Evolutionary conservation across 495 filamentous ascomycete species (phyloP).

Genomic region (Pseudomonodictys pantanalensis): DNA sequence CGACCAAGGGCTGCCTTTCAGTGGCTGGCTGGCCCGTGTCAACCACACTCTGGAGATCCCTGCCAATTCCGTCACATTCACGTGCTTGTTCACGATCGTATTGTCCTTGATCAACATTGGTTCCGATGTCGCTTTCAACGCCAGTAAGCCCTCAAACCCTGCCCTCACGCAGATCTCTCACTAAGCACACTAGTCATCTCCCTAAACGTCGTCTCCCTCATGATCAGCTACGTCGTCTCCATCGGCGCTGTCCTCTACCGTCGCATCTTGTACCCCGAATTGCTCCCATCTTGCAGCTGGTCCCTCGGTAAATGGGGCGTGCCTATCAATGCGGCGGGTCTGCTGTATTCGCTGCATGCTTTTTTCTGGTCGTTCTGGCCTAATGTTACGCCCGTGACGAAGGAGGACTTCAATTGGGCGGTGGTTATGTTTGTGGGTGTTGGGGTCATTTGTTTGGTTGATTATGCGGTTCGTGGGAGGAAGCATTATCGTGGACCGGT

Average conservation of each 20-base stretch:
- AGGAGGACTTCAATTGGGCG: constrained; percentile 35
- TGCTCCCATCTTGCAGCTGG: constrained; percentile 31
- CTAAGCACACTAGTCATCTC: constrained; percentile 44
- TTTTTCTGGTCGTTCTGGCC: constrained; percentile 44
- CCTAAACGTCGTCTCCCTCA: constrained; percentile 32
- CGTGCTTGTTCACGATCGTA: constrained; percentile 50
- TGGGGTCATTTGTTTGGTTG: constrained; percentile 12
- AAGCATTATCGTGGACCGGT: constrained; percentile 35
- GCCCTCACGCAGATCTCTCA: constrained; percentile 38
- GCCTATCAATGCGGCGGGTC: constrained; percentile 31
- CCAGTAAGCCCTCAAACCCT: constrained; percentile 48
- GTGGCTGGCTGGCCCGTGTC: constrained; percentile 45
- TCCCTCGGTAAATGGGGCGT: constrained; percentile 34
- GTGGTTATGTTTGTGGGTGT: constrained; percentile 35
- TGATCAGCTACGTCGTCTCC: constrained; percentile 28
- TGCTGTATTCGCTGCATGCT: constrained; percentile 32
- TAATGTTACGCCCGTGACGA: constrained; percentile 24
- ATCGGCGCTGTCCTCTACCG: constrained; percentile 36
- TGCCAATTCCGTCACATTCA: constrained; percentile 50
- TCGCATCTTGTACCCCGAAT: constrained; percentile 28
- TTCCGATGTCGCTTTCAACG: constrained; percentile 55
- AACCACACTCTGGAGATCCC: constrained; percentile 48
- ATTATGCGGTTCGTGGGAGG: constrained; percentile 28
- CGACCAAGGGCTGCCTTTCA: constrained; percentile 57
- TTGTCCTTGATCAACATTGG: constrained; percentile 62